phyloP scores from a whole-genome alignment of 2,329 filamentous ascomycete species.

The Hawksworthiomyces lignivorus region DNA sequence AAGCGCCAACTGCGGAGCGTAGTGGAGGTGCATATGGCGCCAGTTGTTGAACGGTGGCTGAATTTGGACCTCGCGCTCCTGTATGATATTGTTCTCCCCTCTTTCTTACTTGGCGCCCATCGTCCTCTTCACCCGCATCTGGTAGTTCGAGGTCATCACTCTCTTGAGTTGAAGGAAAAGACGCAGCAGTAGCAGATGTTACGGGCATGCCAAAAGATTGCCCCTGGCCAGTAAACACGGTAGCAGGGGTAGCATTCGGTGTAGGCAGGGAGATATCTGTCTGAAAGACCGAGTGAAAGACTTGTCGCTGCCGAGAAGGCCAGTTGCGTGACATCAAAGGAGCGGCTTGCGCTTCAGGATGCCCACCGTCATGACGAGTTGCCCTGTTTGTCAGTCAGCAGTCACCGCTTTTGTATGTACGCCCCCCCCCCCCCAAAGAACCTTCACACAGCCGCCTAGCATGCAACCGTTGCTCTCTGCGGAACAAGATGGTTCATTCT shows the following conservation, averaged over 20 bases:
- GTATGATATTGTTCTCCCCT: background rate
- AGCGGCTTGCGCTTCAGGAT: background rate
- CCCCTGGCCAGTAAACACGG: slow-evolving; percentile 32
- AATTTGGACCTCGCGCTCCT: too few species aligned
- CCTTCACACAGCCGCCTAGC: too few species aligned
- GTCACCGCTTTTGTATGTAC: too few species aligned
- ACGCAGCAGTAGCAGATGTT: slow-evolving; percentile 11
- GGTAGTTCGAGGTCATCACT: slow-evolving; percentile 14
- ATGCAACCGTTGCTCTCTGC: background rate
- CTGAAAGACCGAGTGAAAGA: slow-evolving; percentile 51
- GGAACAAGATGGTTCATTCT: background rate
- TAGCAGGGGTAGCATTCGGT: slow-evolving; percentile 31
- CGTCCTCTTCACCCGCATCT: slow-evolving; percentile 4
- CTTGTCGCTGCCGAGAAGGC: slow-evolving; percentile 38
- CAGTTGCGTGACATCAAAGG: slow-evolving; percentile 29
- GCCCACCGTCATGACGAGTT: background rate
- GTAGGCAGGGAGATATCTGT: slow-evolving; percentile 43
- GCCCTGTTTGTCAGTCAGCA: background rate
- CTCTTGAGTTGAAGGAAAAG: slow-evolving; percentile 5
- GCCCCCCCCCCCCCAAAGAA: too few species aligned
- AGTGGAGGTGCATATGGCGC: background rate
- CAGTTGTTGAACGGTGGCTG: background rate
- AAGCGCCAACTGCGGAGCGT: slow-evolving; percentile 1
- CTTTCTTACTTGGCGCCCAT: background rate
- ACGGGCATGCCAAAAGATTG: slow-evolving; percentile 36